phyloP scores from a whole-genome alignment of 768 basidiomycete species.

The Tulasnella calospora region DNA sequence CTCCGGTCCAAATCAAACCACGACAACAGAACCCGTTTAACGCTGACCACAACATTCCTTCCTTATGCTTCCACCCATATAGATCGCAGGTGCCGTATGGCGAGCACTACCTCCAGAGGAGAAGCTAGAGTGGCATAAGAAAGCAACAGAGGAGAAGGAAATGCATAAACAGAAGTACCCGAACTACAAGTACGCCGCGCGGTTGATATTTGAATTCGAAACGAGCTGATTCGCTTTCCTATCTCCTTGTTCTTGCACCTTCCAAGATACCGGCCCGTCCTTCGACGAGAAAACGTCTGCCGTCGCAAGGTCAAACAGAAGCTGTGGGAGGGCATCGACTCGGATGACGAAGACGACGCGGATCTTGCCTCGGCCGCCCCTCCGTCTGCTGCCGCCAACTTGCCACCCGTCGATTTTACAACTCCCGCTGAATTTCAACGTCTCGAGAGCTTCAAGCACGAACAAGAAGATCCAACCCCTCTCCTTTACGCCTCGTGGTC shows the following conservation, averaged over 20 bases:
- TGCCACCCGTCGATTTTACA: background rate
- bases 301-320: constrained; percentile 23
- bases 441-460: background rate
- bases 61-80: background rate
- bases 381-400: background rate
- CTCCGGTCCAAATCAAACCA: constrained; percentile 5
- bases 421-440: background rate
- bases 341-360: background rate
- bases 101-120: constrained; percentile 16
- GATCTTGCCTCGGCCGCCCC: background rate
- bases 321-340: constrained; percentile 23
- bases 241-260: background rate
- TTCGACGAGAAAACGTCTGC: background rate
- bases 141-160: constrained; percentile 16
- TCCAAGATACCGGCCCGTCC: constrained; percentile 11
- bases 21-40: background rate
- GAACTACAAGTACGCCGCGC: constrained; percentile 24
- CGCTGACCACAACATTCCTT: constrained; percentile 16
- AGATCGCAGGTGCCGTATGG: constrained; percentile 27
- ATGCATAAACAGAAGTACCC: constrained; percentile 23
- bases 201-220: background rate
- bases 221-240: background rate
- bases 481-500: background rate
- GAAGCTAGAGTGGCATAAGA: constrained; percentile 18
- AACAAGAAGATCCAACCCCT: background rate